Conservation (phyloP, 306 rosid genomes). For the Luffa aegyptiaca region DNA sequence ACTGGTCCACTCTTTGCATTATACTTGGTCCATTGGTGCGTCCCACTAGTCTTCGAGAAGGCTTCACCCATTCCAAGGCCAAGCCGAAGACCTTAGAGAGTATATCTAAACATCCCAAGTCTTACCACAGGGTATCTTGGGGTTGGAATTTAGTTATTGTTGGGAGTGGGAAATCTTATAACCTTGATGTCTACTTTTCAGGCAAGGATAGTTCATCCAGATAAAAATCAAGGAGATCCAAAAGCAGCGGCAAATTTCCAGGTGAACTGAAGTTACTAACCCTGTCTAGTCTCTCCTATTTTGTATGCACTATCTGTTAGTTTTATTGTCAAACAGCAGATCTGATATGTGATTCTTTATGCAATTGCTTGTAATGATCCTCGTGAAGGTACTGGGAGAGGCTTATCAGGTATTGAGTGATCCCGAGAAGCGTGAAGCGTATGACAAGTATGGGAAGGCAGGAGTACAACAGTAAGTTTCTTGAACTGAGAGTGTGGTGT, state of each 20-base stretch:
- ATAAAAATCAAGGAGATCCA: slow-evolving; percentile 90
- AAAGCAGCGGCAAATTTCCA: slow-evolving; percentile 82
- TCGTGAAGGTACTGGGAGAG: slow-evolving; percentile 73
- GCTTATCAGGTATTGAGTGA: slow-evolving; percentile 97
- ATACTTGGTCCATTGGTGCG: not conserved
- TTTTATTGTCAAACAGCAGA: not conserved
- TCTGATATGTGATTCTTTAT: not conserved
- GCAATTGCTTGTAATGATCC: not conserved
- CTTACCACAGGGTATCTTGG: not conserved
- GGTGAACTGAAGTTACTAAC: slow-evolving; percentile 28
- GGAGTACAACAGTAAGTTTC: slow-evolving; percentile 68
- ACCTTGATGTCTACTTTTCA: slow-evolving; percentile 15
- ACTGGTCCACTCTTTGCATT: not conserved
- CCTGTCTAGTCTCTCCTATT: not conserved
- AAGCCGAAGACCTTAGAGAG: not conserved
- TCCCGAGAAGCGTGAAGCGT: slow-evolving; percentile 86
- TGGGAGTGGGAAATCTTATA: not conserved
- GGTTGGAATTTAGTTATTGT: not conserved
- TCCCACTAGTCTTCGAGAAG: not conserved
- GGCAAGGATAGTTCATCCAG: slow-evolving; percentile 97
- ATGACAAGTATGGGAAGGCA: slow-evolving; percentile 70
- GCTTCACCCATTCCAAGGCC: not conserved
- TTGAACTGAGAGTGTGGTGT: not conserved
- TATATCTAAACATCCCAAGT: not conserved
- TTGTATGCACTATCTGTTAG: not conserved